Base-by-base conservation (phyloP, 1,284 basidiomycete genomes). In the Flammula alnicola region DNA sequence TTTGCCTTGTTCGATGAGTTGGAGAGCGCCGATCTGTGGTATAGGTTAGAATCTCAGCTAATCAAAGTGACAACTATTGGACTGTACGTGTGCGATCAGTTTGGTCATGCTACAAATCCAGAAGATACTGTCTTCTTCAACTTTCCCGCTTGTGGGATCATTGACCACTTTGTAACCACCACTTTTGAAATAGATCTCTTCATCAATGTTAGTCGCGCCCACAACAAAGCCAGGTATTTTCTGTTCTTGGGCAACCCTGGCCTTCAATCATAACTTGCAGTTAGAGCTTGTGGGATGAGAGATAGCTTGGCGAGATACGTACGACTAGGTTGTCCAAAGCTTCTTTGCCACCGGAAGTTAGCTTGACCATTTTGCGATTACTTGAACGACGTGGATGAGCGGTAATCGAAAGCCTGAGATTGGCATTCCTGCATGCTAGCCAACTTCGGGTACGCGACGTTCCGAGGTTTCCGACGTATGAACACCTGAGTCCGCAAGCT, bases 1-100 rank as follows among this genome's bases (percentile, higher is more conserved):
- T 25, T 56, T 57, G 5, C 63, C 64, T 33, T 59, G 59, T 29
- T 65, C 64, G 26, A 70, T 51, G 2, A 69, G 57, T 38, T 67
- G 63, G 10, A 67, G 49, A 9, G 57, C 60, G 8, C 29, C 20
- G 62, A 65, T 30, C 66, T 33, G 3, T 40, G 29, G 44, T 33
- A 25, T n/a, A 25, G 5, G 35, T 11, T 27, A 51, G 44, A 11
- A n/a, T 19, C 41, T 43, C 19, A 8, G 35, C n/a, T 52, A 35
- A 23, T 16, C 6, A 7, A 19, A 11, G 23, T 14, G 11, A 26
- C n/a, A 47, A 4, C 14, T 9, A 40, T 16, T 11, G 12, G 8
- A 12, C 39, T 59, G 14, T 41, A 64, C 67, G 11, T 61, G 49
- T 4, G 57, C 53, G 20, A 69, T 48, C 26, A 69, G 35, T 40